Percentiles rank a stretch among this genome's conserved stretches.
phyloP scores from a whole-genome alignment of 371 early-diverging fungal genomes.

The Mortierella sp. region DNA sequence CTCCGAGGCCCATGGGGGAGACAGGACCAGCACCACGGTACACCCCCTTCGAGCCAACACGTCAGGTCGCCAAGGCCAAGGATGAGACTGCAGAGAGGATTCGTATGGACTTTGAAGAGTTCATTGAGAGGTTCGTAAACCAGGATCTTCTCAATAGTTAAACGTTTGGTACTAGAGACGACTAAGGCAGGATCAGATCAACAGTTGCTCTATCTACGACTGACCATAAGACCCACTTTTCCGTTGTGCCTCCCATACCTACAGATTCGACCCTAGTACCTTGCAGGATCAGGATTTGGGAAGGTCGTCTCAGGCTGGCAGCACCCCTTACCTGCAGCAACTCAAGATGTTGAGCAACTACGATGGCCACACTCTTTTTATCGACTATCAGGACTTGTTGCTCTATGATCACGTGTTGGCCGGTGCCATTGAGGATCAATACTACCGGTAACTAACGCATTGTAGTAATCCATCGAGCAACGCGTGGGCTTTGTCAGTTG shows the following conservation, averaged over 20 bases:
- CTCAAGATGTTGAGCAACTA: constrained; percentile 65
- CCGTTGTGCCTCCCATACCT: no score
- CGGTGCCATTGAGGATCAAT: constrained; percentile 75
- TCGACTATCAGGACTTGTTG: constrained; percentile 81
- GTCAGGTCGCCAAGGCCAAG: constrained; percentile 67
- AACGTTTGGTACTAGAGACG: no score
- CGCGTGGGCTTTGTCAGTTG: no score
- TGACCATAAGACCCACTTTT: no score
- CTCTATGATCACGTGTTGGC: constrained; percentile 74
- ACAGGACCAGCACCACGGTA: constrained; percentile 19
- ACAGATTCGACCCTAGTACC: constrained; percentile 46
- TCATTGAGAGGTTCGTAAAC: constrained; percentile 70
- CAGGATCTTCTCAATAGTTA: no score
- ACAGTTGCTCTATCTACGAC: no score
- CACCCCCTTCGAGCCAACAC: constrained; percentile 55
- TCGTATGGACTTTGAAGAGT: constrained; percentile 80
- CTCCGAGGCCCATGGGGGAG: constrained; percentile 28
- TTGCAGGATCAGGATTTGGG: constrained; percentile 48
- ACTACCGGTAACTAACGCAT: constrained; percentile 68
- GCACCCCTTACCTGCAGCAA: constrained; percentile 68
- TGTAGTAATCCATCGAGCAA: neutral
- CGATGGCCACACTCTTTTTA: constrained; percentile 75
- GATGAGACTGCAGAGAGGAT: constrained; percentile 85
- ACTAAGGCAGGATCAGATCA: no score
- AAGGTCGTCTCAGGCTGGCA: constrained; percentile 31